Percentiles rank a stretch among this genome's conserved stretches.
Conservation (phyloP, 1,284 basidiomycete species). For the Leccinum subrobustum region DNA sequence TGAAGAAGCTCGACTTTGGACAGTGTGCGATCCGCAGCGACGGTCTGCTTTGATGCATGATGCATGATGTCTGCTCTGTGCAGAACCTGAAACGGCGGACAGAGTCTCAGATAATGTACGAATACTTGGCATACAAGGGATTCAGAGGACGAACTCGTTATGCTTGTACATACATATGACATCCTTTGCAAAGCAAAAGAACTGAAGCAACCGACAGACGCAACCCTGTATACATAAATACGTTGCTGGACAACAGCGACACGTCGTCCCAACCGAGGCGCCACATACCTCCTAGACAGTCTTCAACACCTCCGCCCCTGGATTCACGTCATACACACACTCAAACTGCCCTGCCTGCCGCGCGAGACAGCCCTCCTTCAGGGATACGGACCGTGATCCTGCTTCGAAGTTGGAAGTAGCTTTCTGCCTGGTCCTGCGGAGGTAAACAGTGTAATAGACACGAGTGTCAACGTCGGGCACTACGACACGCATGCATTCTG, state of each 20-base stretch:
- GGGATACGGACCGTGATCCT: too few relatives aligned
- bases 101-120: not conserved
- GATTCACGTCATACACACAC: too few relatives aligned
- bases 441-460: too few relatives aligned
- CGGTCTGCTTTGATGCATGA: constrained; percentile 41
- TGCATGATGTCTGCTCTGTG: not conserved
- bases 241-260: not conserved
- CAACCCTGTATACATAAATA: not conserved
- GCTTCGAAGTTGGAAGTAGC: too few relatives aligned
- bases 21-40: constrained; percentile 69
- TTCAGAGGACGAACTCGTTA: not conserved
- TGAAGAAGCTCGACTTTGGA: constrained; percentile 56
- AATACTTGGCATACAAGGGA: not conserved
- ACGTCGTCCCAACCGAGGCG: too few relatives aligned
- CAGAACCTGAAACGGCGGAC: not conserved
- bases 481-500: not conserved
- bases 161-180: not conserved
- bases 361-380: too few relatives aligned
- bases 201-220: too few relatives aligned
- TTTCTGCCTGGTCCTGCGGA: too few relatives aligned
- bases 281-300: too few relatives aligned
- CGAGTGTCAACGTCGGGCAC: not conserved
- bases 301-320: too few relatives aligned
- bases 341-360: too few relatives aligned
- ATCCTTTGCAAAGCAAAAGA: too few relatives aligned